Conservation (phyloP, 352 stramenopile genomes). For the Thalassiosira hispida region DNA sequence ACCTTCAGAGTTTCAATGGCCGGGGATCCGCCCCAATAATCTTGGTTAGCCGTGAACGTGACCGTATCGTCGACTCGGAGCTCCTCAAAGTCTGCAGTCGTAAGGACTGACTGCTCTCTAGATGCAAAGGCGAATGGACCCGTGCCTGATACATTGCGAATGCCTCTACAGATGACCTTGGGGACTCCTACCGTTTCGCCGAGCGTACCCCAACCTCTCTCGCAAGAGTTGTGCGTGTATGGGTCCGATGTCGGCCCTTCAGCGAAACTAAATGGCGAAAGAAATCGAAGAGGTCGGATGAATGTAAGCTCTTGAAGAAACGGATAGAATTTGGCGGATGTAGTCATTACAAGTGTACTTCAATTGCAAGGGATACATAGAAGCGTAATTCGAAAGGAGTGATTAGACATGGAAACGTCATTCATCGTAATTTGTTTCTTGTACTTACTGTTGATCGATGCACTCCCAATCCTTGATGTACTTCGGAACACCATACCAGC, state of each 20-base stretch:
- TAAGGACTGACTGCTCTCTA: slow-evolving; percentile 14
- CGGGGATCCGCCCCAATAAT: slow-evolving; percentile 55
- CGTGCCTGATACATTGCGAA: slow-evolving; percentile 45
- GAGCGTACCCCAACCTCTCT: slow-evolving; percentile 36
- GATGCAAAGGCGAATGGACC: slow-evolving; percentile 59
- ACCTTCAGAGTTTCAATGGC: slow-evolving; percentile 49
- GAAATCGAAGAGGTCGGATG: slow-evolving; percentile 64
- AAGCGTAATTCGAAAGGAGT: too few species aligned
- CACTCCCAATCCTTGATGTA: slow-evolving; percentile 55
- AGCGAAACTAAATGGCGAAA: slow-evolving; percentile 36
- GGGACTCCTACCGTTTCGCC: slow-evolving; percentile 26
- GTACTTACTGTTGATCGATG: slow-evolving; percentile 22
- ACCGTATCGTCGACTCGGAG: slow-evolving; percentile 48
- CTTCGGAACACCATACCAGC: slow-evolving; percentile 55
- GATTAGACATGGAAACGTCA: too few species aligned
- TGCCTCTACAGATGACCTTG: slow-evolving; percentile 48
- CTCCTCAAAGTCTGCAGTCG: neutral
- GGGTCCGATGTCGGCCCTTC: slow-evolving; percentile 45
- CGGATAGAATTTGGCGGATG: slow-evolving; percentile 53
- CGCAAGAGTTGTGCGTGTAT: slow-evolving; percentile 56
- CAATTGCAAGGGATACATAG: neutral
- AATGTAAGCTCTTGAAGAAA: slow-evolving; percentile 75
- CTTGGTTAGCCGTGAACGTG: slow-evolving; percentile 41
- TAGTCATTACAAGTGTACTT: slow-evolving; percentile 61
- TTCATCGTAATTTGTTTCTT: neutral